Conservation (phyloP, 2,329 filamentous ascomycete genomes). For the Phoma sp. region DNA sequence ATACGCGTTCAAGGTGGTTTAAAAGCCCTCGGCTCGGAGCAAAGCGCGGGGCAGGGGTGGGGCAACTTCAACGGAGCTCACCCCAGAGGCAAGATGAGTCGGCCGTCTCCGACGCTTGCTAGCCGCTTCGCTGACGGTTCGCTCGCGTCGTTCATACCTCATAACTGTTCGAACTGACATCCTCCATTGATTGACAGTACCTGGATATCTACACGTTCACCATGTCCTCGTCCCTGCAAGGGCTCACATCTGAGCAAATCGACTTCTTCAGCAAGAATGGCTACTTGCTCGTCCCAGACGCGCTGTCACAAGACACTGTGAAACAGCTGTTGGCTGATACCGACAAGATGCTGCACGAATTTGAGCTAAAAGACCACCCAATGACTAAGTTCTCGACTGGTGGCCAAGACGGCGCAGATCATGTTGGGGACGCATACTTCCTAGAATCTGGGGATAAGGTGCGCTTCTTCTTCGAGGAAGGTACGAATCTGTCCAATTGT, state of each 20-base stretch:
- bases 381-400: slow-evolving; percentile 95
- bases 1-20: too few species aligned
- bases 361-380: slow-evolving; percentile 83
- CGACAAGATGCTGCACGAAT: slow-evolving; percentile 73
- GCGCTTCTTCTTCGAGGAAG: slow-evolving; percentile 95
- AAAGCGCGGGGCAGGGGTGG: slow-evolving; percentile 14
- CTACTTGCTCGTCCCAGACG: slow-evolving; percentile 85
- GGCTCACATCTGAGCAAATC: slow-evolving; percentile 76
- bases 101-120: slow-evolving; percentile 33
- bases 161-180: background rate
- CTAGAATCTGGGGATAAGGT: slow-evolving; percentile 88
- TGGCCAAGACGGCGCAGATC: slow-evolving; percentile 68
- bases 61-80: slow-evolving; percentile 8
- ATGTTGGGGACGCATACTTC: slow-evolving; percentile 96
- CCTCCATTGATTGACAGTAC: background rate
- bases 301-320: slow-evolving; percentile 72
- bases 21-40: slow-evolving; percentile 4
- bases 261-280: slow-evolving; percentile 79
- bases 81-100: slow-evolving; percentile 18
- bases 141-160: too few species aligned
- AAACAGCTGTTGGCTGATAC: slow-evolving; percentile 76
- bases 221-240: slow-evolving; percentile 46
- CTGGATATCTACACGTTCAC: background rate
- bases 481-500: slow-evolving; percentile 36
- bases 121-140: slow-evolving; percentile 4